Base-by-base conservation (phyloP, 2,329 filamentous ascomycete genomes). In the Xylariaceae sp. region DNA sequence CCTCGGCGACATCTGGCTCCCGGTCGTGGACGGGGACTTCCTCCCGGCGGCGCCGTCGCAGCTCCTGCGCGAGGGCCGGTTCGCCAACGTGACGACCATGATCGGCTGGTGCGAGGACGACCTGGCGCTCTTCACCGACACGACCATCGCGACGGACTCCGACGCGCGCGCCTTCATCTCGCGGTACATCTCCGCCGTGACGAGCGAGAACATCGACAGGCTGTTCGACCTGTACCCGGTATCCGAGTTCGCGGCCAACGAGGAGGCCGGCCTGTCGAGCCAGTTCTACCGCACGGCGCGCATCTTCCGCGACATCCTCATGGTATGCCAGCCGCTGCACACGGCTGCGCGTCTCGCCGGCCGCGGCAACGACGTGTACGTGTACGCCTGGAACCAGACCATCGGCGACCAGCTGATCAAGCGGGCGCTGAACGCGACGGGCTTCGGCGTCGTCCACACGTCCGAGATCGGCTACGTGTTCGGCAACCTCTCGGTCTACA, bases 381-480 rank as follows among this genome's bases (percentile, higher is more conserved):
- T 74, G 2, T 75, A 70, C 52, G 57, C 67, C 43, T 71, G 68
- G 58, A 77, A 77, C 52, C 71, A 75, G 48, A 76, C 73, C 0
- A 61, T 76, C n/a, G 55, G 74, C 2, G 66, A 64, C 3, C 59
- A 64, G 0, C 61, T 69, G 19, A 51, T 74, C n/a, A 38, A 38
- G 4, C 54, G 55, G 8, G 36, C 57, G 3, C 48, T 48, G 15
- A 60, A 61, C 8, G 46, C 56, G 3, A 55, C 61, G 1, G 67
- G 67, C 1, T 49, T 69, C 4, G 72, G 72, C 18, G 58, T 67
- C 0, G 60, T 72, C 4, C 73, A 78, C 50, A 72, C 69, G 0
- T 68, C 70, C 0, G 73, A 76, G 36, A 68, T 76, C 17, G 66
- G 69, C 4, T 77, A 75, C 53, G 56, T 73, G 3, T 76, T 70